Evolutionary conservation across 257 asterid species (phyloP), one percentile per base, ranked within the genome.

Genomic region (Leonotis leonurus): DNA sequence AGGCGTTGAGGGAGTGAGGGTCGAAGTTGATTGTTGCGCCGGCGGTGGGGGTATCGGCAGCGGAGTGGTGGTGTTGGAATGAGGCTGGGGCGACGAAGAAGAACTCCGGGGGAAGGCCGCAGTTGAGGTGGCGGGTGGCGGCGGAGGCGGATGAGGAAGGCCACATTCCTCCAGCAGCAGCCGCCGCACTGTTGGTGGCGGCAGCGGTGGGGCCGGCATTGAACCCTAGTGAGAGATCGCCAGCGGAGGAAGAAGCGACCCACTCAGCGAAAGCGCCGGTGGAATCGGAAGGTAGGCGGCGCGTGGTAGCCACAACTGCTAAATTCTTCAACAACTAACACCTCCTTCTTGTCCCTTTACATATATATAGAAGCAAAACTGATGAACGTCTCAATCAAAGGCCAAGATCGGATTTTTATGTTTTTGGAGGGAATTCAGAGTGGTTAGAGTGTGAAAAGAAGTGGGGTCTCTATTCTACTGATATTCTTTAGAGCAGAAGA

Each of bases 21-120:
- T 85, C 90, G 70, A 85, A 85, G 75, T 70, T 85, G 40, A 83
- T 76, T 3, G 86, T 76, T 1, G 76, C 35, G 3, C 68, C 10
- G 9, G 60, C 17, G 12, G 69, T 26, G 11, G 74, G n/a, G 52
- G 79, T 51, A 1, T 65, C 51, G n/a, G 60, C 77, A 11, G 69
- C 52, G 22, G 71, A 71, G 14, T 71, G 84, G 51, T 67, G 69
- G 6, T 82, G 86, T 69, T 73, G 80, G 1, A 81, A 77, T 0
- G 94, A 49, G 0, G 95, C 80, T n/a, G 96, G 94, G 3, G 90
- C 86, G 5, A 85, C 85, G 13, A 88, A 80, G 69, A 79, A 88
- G 41, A 78, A 74, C 9, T 88, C 96, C 20, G 89, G 80, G 0
- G 81, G 73, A 0, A 85, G 54, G 20, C 88, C 95, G 45, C 84